Evolutionary conservation across 768 basidiomycete genomes (phyloP), one percentile per base, ranked within the genome.

Genomic region (Lactarius tabidus): DNA sequence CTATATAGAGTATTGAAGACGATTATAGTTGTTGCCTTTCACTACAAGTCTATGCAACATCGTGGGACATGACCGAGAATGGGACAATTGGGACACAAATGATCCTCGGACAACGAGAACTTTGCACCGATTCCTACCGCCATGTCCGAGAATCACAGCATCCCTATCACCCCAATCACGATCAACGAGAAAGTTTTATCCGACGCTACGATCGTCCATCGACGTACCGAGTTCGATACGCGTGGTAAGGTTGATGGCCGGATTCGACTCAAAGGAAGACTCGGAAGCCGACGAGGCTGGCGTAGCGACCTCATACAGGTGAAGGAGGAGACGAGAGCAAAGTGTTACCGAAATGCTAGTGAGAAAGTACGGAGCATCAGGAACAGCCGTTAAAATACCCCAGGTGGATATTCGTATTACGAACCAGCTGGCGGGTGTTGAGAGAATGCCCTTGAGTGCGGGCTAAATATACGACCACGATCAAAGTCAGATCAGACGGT

Each of bases 281-380:
- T 4, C 20, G 6, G 59, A 53, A 17, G n/a, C 23, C 1, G 38
- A 15, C 14, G 15, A 7, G 12, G 35, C 57, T 14, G 60, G 59
- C 29, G 51, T 64, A 12, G 78, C 79, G 28, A 72, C 77, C 72
- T 77, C 72, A 68, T 84, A 80, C 7, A 85, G 76, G 71, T 85
- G 84, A 45, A 85, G 78, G 77, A 84, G 82, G 1, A 85, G 77
- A 12, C 82, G 82, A 15, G 82, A 84, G 74, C 84, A 79, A 78
- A 84, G 77, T 1, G 78, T 79, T 10, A 84, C 76, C 6, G 84
- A 81, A 15, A 83, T 74, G 67, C 83, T 83, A 48, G 12, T n/a
- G n/a, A n/a, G 48, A 54, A 26, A 43, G 7, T 2, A 26, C 35
- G 35, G 31, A 10, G 36, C 29, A 1, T 51, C 3, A 33, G 39